phyloP scores from a whole-genome alignment of 495 filamentous ascomycete species.

The Xylaria acuta region DNA sequence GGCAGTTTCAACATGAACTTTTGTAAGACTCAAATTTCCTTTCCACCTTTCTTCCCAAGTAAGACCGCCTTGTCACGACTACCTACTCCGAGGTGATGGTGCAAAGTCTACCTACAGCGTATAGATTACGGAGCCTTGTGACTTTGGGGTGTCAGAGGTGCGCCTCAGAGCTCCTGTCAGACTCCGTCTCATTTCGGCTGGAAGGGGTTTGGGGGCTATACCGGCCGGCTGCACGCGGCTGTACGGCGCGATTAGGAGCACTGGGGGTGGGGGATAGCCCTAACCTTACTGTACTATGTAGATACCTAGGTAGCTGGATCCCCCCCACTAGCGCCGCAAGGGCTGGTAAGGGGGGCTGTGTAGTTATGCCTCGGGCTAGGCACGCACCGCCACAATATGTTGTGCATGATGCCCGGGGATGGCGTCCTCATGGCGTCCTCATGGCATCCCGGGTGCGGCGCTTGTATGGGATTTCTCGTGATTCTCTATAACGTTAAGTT shows the following conservation, averaged over 20 bases:
- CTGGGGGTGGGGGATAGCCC: background rate
- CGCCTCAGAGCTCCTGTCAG: too few species aligned
- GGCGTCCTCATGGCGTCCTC: background rate
- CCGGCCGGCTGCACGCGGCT: background rate
- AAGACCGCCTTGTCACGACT: background rate
- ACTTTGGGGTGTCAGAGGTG: background rate
- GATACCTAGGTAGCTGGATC: too few species aligned
- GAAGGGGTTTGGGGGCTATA: background rate
- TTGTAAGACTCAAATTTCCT: background rate
- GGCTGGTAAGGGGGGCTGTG: background rate
- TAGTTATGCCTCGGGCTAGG: background rate
- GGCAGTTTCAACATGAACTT: background rate
- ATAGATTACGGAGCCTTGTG: background rate
- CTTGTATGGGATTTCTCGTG: background rate
- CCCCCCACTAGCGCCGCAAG: background rate
- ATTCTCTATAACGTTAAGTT: background rate
- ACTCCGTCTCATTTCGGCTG: background rate
- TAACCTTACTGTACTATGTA: too few species aligned
- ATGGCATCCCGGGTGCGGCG: background rate
- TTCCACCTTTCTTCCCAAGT: background rate
- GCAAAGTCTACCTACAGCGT: background rate
- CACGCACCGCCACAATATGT: background rate
- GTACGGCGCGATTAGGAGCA: background rate
- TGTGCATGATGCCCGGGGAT: background rate
- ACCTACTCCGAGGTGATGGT: background rate